phyloP scores from a whole-genome alignment of 2,329 filamentous ascomycete genomes.

The Didymella sp. region DNA sequence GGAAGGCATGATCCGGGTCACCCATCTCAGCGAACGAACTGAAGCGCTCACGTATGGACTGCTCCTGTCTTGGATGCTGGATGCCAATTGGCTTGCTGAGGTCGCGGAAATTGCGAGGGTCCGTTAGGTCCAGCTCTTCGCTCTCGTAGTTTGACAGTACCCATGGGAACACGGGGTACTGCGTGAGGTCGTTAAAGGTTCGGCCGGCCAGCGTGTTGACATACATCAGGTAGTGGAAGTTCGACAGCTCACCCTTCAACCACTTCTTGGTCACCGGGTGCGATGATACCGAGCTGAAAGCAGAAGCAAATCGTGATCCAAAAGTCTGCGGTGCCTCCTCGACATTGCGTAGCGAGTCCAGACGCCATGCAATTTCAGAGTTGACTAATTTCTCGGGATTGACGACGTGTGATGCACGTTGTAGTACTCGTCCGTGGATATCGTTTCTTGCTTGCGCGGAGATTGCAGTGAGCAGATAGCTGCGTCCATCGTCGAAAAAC shows the following conservation, averaged over 20 bases:
- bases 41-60: constrained; percentile 83
- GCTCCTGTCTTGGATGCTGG: constrained; percentile 76
- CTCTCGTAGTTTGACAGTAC: constrained; percentile 95
- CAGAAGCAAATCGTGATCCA: constrained; percentile 87
- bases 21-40: constrained; percentile 89
- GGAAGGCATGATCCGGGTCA: constrained; percentile 79
- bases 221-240: constrained; percentile 98
- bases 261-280: constrained; percentile 88
- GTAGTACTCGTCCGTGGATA: constrained; percentile 75
- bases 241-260: constrained; percentile 94
- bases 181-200: constrained; percentile 97
- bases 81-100: constrained; percentile 96
- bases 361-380: constrained; percentile 87
- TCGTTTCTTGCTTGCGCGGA: constrained; percentile 78
- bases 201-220: constrained; percentile 96
- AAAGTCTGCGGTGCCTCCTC: constrained; percentile 71
- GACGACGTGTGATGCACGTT: constrained; percentile 80
- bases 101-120: constrained; percentile 87
- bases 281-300: constrained; percentile 83
- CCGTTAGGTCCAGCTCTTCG: constrained; percentile 83
- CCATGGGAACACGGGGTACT: constrained; percentile 98
- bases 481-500: constrained; percentile 96
- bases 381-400: constrained; percentile 73
- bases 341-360: constrained; percentile 79
- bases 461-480: constrained; percentile 88